phyloP scores from a whole-genome alignment of 2,329 filamentous ascomycete species.

The Didymosphaeria variabile region DNA sequence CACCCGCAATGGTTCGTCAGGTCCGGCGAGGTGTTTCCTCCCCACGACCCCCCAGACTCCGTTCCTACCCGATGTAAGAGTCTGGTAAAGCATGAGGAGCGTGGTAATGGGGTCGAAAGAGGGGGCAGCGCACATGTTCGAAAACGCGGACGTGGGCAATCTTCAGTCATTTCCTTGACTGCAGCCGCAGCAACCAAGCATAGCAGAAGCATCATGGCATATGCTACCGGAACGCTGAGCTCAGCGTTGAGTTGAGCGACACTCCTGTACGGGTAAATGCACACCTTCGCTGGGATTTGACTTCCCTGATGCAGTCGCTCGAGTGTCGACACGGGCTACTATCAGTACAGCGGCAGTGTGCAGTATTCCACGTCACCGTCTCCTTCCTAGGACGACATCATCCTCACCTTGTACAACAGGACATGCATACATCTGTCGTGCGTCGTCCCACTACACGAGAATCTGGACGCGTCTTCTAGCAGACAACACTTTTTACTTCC shows the following conservation, averaged over 20 bases:
- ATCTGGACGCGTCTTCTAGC: not conserved
- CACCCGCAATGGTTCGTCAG: not conserved
- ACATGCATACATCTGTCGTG: not conserved
- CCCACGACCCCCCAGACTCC: too few species aligned
- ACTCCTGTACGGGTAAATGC: not conserved
- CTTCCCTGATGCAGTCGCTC: slow-evolving; percentile 4
- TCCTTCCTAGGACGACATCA: slow-evolving; percentile 8
- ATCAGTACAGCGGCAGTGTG: slow-evolving; percentile 21
- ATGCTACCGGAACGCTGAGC: not conserved
- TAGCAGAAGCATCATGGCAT: not conserved
- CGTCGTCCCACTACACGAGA: slow-evolving; percentile 5
- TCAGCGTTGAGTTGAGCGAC: not conserved
- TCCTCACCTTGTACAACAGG: not conserved
- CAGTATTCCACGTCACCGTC: slow-evolving; percentile 25
- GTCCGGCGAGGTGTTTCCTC: too few species aligned
- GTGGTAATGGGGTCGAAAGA: not conserved
- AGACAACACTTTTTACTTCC: too few species aligned
- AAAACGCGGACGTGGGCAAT: not conserved
- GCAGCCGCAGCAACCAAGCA: not conserved
- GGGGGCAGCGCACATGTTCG: too few species aligned
- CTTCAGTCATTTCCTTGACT: too few species aligned
- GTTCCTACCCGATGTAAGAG: too few species aligned
- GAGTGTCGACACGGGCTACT: slow-evolving; percentile 12
- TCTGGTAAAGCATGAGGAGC: not conserved
- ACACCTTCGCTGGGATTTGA: slow-evolving; percentile 4